Conservation (phyloP, 768 basidiomycete species). For the Boletus tylopilopsis region DNA sequence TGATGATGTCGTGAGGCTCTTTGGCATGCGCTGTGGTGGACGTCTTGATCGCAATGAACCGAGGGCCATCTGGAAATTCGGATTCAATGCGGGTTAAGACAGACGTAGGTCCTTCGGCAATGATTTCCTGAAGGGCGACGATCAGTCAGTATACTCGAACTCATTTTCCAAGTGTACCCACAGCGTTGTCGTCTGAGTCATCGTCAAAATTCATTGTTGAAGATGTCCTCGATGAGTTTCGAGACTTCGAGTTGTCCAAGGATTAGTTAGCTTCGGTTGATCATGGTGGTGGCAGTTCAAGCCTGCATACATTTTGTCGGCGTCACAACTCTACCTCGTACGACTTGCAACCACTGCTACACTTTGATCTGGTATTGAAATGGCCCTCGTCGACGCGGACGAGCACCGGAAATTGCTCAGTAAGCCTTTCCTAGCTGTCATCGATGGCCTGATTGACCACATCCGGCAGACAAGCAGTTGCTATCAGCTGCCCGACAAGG, state of each 20-base stretch:
- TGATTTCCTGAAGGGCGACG: slow-evolving; percentile 14
- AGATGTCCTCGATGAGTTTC: not conserved
- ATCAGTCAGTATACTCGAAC: slow-evolving; percentile 3
- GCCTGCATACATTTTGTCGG: no score
- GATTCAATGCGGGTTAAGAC: slow-evolving; percentile 19
- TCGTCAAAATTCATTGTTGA: slow-evolving; percentile 9
- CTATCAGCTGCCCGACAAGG: slow-evolving; percentile 22
- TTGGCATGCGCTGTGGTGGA: slow-evolving; percentile 44
- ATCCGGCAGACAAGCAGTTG: slow-evolving; percentile 21
- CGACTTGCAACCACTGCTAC: not conserved
- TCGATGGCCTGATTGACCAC: not conserved
- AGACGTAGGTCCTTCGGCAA: slow-evolving; percentile 26
- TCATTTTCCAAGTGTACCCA: slow-evolving; percentile 3
- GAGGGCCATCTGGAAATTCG: slow-evolving; percentile 4
- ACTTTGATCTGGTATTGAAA: not conserved
- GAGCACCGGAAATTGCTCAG: slow-evolving; percentile 19
- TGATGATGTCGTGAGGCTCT: slow-evolving; percentile 69
- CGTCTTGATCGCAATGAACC: slow-evolving; percentile 45
- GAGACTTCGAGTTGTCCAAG: not conserved
- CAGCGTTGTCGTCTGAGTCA: not conserved
- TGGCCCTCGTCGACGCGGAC: slow-evolving; percentile 11
- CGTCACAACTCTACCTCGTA: not conserved
- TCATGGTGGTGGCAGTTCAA: not conserved
- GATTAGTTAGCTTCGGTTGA: no score
- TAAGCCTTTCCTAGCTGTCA: not conserved